Percentiles rank a stretch among this genome's conserved stretches.
These are phyloP conservation scores for Calvatia gigantea DNA, from an alignment of 768 basidiomycete species.

Conservation along the genomic window DNA sequence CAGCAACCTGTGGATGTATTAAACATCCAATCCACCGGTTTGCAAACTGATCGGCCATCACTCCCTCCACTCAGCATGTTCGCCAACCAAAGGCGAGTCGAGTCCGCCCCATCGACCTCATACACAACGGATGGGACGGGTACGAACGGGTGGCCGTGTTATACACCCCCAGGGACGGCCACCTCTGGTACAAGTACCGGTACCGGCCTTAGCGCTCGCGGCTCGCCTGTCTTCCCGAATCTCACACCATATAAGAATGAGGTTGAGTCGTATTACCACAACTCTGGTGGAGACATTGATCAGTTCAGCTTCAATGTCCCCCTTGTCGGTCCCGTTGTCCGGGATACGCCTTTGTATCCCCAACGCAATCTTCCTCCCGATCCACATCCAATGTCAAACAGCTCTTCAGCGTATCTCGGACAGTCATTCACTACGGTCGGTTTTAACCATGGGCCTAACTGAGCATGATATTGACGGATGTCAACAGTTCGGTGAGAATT, in stretches of 20 bases:
- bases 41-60: conserved; percentile 37
- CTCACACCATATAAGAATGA: conserved; percentile 34
- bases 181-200: conserved; percentile 46
- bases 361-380: conserved; percentile 25
- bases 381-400: conserved; percentile 21
- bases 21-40: conserved; percentile 20
- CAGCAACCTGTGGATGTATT: conserved; percentile 17
- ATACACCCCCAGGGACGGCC: conserved; percentile 60
- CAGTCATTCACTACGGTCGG: conserved; percentile 20
- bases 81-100: conserved; percentile 35
- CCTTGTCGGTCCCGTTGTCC: conserved; percentile 22
- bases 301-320: conserved; percentile 49
- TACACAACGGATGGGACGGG: conserved; percentile 47
- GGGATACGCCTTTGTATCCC: conserved; percentile 25
- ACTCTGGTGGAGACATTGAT: conserved; percentile 39
- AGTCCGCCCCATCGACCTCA: conserved; percentile 52
- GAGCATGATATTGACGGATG: conserved; percentile 35
- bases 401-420: conserved; percentile 10
- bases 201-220: conserved; percentile 36
- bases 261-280: conserved; percentile 36
- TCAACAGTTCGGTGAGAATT: conserved; percentile 43
- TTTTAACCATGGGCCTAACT: conserved; percentile 28
- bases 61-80: conserved; percentile 42
- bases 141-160: conserved; percentile 52
- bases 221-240: conserved; percentile 39